phyloP scores from a whole-genome alignment of 495 filamentous ascomycete species.

The Trichoderma gamsii region DNA sequence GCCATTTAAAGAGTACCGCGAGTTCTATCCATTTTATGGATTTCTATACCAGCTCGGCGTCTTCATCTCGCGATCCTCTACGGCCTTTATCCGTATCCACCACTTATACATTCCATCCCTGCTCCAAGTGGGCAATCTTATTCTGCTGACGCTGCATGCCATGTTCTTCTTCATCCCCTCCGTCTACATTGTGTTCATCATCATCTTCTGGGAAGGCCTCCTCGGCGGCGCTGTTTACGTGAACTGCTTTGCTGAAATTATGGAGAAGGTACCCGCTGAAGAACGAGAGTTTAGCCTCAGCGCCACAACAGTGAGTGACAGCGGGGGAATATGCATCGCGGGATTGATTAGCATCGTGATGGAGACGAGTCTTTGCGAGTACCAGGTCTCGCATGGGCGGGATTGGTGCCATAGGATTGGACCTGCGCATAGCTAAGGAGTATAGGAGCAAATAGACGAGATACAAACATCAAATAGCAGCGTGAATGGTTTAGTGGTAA shows the following conservation, averaged over 20 bases:
- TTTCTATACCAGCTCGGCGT: constrained; percentile 92
- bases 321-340: constrained; percentile 82
- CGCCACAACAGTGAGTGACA: constrained; percentile 88
- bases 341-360: constrained; percentile 79
- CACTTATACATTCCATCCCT: constrained; percentile 74
- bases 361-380: constrained; percentile 75
- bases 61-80: constrained; percentile 86
- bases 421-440: not conserved
- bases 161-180: constrained; percentile 72
- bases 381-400: constrained; percentile 70
- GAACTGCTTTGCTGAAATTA: constrained; percentile 90
- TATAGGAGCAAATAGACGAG: not conserved
- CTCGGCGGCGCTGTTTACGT: constrained; percentile 90
- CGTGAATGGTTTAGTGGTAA: constrained; percentile 15
- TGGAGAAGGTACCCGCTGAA: constrained; percentile 62
- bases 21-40: constrained; percentile 86
- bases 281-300: constrained; percentile 88
- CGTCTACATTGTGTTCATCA: constrained; percentile 71
- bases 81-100: constrained; percentile 76
- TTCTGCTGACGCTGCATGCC: constrained; percentile 66
- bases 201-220: constrained; percentile 95
- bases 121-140: constrained; percentile 77
- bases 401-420: constrained; percentile 61
- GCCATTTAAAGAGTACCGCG: constrained; percentile 74
- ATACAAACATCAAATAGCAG: constrained; percentile 1